phyloP scores from a whole-genome alignment of 305 asterid genomes.

The Euphrasia arctica region DNA sequence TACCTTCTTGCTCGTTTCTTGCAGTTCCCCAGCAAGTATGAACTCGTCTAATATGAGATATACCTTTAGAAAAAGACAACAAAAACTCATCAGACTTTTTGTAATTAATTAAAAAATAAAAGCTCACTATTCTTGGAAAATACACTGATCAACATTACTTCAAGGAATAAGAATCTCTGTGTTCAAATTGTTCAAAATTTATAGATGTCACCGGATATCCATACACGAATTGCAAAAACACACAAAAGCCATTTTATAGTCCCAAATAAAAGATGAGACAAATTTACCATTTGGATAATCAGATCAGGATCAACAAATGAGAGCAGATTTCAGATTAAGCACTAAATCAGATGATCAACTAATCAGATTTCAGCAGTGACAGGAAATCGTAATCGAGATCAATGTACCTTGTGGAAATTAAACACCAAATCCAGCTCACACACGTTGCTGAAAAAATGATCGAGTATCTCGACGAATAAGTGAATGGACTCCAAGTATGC shows the following conservation, averaged over 20 bases:
- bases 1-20: constrained; percentile 96
- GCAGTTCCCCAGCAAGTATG: constrained; percentile 96
- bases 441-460: constrained; percentile 94
- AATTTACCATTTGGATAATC: too few species aligned
- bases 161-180: too few species aligned
- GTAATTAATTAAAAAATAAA: not conserved
- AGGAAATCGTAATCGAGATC: not conserved
- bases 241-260: too few species aligned
- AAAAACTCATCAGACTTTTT: not conserved
- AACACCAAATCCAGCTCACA: constrained; percentile 92
- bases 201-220: not conserved
- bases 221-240: not conserved
- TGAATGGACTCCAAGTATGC: constrained; percentile 90
- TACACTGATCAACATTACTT: not conserved
- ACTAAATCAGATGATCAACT: too few species aligned
- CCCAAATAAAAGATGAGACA: too few species aligned
- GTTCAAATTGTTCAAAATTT: too few species aligned
- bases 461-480: constrained; percentile 94
- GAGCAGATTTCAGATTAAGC: too few species aligned
- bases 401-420: constrained; percentile 87
- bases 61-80: constrained; percentile 43
- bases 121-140: not conserved
- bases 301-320: too few species aligned
- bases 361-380: not conserved
- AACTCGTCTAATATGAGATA: constrained; percentile 91